phyloP scores from a whole-genome alignment of 345 rosid genomes.

The Passiflora organensis region DNA sequence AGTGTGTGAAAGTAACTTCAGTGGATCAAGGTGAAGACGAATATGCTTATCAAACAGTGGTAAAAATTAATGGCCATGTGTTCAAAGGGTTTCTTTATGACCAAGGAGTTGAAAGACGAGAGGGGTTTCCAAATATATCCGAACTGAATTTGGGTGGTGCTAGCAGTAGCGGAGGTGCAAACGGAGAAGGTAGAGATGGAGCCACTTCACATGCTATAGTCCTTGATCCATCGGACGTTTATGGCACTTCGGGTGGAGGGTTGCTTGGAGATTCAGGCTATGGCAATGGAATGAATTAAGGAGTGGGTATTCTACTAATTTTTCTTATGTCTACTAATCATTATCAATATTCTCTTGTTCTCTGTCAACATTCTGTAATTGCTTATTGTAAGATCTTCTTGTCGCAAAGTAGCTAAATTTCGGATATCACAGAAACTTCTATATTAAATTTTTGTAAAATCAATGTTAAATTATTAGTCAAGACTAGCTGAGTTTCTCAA shows the following conservation, averaged over 20 bases:
- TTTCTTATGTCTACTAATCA: constrained; percentile 26
- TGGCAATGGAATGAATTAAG: constrained; percentile 58
- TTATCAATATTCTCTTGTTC: constrained; percentile 19
- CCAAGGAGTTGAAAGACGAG: constrained; percentile 69
- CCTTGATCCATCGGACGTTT: constrained; percentile 57
- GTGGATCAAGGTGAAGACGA: constrained; percentile 89
- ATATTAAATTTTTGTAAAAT: constrained; percentile 8
- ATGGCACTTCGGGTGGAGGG: constrained; percentile 53
- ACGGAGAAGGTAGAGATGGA: constrained; percentile 37
- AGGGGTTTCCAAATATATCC: constrained; percentile 71
- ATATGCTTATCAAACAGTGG: constrained; percentile 86
- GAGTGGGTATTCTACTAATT: constrained; percentile 4
- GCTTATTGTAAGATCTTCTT: constrained; percentile 11
- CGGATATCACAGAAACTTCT: constrained; percentile 6
- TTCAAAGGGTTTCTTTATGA: constrained; percentile 89
- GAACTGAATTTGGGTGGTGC: constrained; percentile 81
- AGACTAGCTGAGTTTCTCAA: too few species aligned
- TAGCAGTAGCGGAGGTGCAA: constrained; percentile 22
- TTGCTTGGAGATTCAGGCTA: constrained; percentile 57
- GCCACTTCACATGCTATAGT: constrained; percentile 50
- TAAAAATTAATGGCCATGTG: constrained; percentile 82
- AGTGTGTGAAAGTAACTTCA: constrained; percentile 88
- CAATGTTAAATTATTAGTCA: too few species aligned
- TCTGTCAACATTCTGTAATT: constrained; percentile 17
- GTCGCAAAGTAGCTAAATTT: constrained; percentile 26